Conservation (phyloP, 352 stramenopile genomes). For the Phytophthora cajani region DNA sequence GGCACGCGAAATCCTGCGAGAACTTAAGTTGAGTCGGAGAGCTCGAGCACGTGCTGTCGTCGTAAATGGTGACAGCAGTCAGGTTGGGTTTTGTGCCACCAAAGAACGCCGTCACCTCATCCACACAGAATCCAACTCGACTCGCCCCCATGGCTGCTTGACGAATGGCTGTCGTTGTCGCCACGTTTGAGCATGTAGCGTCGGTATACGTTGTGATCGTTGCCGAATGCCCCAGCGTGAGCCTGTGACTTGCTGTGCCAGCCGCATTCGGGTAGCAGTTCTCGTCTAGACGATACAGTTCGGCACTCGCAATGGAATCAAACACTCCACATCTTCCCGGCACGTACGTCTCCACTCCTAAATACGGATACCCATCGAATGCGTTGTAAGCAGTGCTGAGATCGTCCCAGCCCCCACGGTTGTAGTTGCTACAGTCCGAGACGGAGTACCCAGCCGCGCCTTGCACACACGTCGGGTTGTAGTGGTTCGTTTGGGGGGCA, state of each 20-base stretch:
- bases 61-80: constrained; percentile 1
- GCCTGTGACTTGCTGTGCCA: constrained; percentile 7
- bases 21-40: constrained; percentile 5
- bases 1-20: constrained; percentile 11
- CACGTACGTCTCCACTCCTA: constrained; percentile 16
- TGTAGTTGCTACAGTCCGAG: constrained; percentile 18
- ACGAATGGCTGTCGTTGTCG: background rate
- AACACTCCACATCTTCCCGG: background rate
- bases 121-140: background rate
- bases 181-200: constrained; percentile 1
- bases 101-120: constrained; percentile 11
- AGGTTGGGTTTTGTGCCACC: background rate
- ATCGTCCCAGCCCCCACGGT: constrained; percentile 5
- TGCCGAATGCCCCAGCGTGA: constrained; percentile 4
- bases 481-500: constrained; percentile 8
- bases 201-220: constrained; percentile 13
- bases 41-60: constrained; percentile 12
- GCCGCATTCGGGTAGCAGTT: constrained; percentile 17
- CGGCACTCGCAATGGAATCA: background rate
- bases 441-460: constrained; percentile 2
- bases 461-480: constrained; percentile 5
- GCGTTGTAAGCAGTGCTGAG: background rate
- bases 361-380: background rate
- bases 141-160: background rate
- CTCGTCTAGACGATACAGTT: constrained; percentile 4